Base-by-base conservation (phyloP, 2,329 filamentous ascomycete genomes). In the Claviceps arundinis region DNA sequence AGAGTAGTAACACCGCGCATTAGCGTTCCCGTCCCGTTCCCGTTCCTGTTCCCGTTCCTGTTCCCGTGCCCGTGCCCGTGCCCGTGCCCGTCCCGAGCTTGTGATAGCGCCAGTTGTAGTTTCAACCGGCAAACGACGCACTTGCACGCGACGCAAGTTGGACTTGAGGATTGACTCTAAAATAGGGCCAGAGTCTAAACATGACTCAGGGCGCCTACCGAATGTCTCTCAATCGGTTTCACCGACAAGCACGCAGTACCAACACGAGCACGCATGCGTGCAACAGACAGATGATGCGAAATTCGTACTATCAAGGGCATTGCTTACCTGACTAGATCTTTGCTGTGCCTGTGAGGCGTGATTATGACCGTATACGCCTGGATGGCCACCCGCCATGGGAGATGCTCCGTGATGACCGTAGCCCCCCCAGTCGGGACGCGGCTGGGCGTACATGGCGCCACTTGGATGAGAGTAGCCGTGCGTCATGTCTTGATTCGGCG, bases 401-500 rank as follows among this genome's bases (percentile, higher is more conserved):
- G 70, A 68, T 48, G 66, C 68, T 38, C 72, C 70, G 52, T 74
- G 74, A 56, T 78, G 78, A 45, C 73, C 74, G 64, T 89, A 88
- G 54, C 75, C 77, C 54, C 75, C 75, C 86, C 86, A 90, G 68
- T 90, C 85, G 56, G 85, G 85, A 56, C 86, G 81, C 56, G 80
- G 74, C 64, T 81, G 78, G n/a, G 73, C 73, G 62, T 87, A 88
- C 68, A 87, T 77, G 59, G 76, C 74, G 57, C 75, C 69, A 59
- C 75, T 75, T 60, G 67, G 78, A 71, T 82, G 81, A 55, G 77
- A 74, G 62, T 89, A 89, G 62, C 78, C 79, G 62, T 94, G 87
- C 62, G 83, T 76, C 86, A 95, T 93, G 61, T 95, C 87, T 76
- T 89, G 85, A 59, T 82, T 84, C 53, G 86, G 81, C 54, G 82